Evolutionary conservation across 495 filamentous ascomycete species (phyloP), one percentile per base, ranked within the genome.

Genomic region (Talaromyces thailandensis): DNA sequence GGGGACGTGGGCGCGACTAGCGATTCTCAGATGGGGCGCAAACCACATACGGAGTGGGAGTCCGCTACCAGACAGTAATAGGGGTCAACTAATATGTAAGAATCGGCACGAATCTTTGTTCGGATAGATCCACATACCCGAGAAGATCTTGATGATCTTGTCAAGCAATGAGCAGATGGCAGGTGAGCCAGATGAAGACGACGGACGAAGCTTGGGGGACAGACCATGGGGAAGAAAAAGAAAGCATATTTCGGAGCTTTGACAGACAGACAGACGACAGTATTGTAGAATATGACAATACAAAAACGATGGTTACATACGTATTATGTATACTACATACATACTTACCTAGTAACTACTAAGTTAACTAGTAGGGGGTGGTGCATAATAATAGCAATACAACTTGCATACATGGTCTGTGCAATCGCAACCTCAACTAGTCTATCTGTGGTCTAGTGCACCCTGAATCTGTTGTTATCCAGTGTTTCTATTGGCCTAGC

Each of bases 21-120:
- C 23, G 51, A 55, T 26, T 55, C 51, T 26, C 51, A 26, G 26
- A 55, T 55, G 51, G 51, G 51, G 51, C 51, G 51, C 51, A 55
- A 55, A 55, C 21, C 51, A 40, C n/a, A 23, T 48, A 48, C 43
- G 43, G 43, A 48, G 16, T 48, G 21, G 43, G n/a, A 48, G 4
- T 48, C 51, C 51, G 51, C 28, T 28, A 55, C 51, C 26, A 26
- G 16, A 8, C 5, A 48, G 21, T 48, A 48, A 48, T 48, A 48
- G 43, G 43, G 43, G 40, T 48, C 37, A 43, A 11, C 37, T 7
- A n/a, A n/a, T n/a, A n/a, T n/a, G n/a, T n/a, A n/a, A n/a, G n/a
- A n/a, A n/a, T n/a, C n/a, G n/a, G n/a, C n/a, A n/a, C n/a, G n/a
- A n/a, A n/a, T n/a, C n/a, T n/a, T n/a, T n/a, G n/a, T n/a, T n/a